Percentiles rank a stretch among this genome's conserved stretches.
Evolutionary conservation across 208 protist species (phyloP).

Genomic region (Vickermania spadyakhi): DNA sequence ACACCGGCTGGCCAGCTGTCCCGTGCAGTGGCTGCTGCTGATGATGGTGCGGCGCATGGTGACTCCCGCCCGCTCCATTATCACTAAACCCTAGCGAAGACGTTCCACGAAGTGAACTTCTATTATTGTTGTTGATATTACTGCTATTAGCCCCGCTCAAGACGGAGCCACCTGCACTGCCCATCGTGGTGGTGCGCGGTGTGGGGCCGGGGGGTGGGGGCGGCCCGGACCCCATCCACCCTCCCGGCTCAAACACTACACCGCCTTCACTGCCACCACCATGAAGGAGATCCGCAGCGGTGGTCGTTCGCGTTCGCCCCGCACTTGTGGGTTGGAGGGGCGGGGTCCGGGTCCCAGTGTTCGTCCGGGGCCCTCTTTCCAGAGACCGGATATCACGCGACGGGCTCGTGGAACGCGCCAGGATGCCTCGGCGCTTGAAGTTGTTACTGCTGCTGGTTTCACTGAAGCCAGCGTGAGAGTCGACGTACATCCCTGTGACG

Average conservation of each 20-base stretch:
- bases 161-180: neutral
- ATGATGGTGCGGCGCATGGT: neutral
- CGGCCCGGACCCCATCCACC: neutral
- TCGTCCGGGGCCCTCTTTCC: neutral
- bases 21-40: neutral
- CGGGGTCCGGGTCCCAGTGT: neutral
- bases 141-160: neutral
- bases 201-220: neutral
- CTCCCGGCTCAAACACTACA: neutral
- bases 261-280: neutral
- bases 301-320: too few species aligned
- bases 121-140: neutral
- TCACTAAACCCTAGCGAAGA: neutral
- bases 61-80: neutral
- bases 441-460: neutral
- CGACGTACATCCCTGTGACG: neutral
- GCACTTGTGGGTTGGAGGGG: too few species aligned
- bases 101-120: neutral
- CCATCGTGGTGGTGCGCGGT: too few species aligned
- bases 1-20: neutral
- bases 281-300: too few species aligned
- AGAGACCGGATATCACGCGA: neutral
- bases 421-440: neutral
- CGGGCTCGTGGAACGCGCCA: neutral
- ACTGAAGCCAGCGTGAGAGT: neutral